Percentiles rank a stretch among this genome's conserved stretches.
Conservation (phyloP, 73 alveolate species). For the Paramecium biaurelia region DNA sequence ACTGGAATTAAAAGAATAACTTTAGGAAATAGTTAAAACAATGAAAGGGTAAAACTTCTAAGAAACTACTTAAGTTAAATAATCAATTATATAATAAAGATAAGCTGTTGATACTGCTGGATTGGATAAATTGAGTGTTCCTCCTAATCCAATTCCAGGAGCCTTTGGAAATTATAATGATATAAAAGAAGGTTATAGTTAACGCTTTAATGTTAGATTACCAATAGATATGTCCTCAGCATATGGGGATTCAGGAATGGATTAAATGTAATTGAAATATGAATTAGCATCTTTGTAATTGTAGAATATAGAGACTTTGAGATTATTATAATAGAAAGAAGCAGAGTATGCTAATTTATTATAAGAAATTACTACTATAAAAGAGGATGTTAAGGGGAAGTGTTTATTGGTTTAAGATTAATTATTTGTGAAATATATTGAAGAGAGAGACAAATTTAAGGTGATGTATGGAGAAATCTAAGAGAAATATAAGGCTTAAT, state of each 20-base stretch:
- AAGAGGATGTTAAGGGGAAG: constrained; percentile 60
- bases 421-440: constrained; percentile 71
- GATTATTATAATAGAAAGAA: constrained; percentile 68
- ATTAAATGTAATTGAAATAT: constrained; percentile 63
- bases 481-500: constrained; percentile 19
- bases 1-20: neutral
- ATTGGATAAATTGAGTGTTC: constrained; percentile 6
- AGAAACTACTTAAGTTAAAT: neutral
- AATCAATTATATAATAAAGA: constrained; percentile 14
- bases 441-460: constrained; percentile 63
- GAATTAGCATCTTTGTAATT: constrained; percentile 75
- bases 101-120: neutral
- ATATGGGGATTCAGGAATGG: constrained; percentile 71
- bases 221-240: constrained; percentile 63
- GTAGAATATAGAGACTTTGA: constrained; percentile 71
- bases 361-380: constrained; percentile 64
- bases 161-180: constrained; percentile 68
- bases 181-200: constrained; percentile 70
- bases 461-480: neutral
- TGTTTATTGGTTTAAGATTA: constrained; percentile 79
- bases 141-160: constrained; percentile 60
- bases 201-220: constrained; percentile 68
- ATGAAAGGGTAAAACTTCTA: neutral
- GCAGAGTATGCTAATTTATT: constrained; percentile 60
- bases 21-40: neutral